Base-by-base conservation (phyloP, 2,329 filamentous ascomycete genomes). In the Aspergillus fischeri region DNA sequence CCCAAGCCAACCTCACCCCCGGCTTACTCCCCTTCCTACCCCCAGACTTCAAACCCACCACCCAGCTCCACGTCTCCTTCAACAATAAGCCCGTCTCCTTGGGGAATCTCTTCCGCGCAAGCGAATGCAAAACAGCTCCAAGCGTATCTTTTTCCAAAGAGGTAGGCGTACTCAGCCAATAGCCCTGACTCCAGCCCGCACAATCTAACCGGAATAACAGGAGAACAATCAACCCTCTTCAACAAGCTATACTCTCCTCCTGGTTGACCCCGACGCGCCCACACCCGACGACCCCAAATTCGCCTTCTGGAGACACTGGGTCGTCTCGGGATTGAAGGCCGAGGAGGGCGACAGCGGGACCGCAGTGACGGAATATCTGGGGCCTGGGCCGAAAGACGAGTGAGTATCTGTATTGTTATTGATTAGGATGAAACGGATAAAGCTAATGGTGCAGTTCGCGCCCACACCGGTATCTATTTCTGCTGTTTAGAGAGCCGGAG, bases 241-340 rank as follows among this genome's bases (percentile, higher is more conserved):
- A 7, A 42, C 41, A 49, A 20, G 27, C 8, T 63, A 63, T 25
- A 63, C 57, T 0, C 57, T 63, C n/a, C 45, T 62, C 24, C 54
- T 63, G 2, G 45, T 58, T 10, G 60, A 63, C 49, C 60, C 61
- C 0, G 60, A 63, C 38, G 59, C 61, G 0, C 61, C 61, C 2
- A 63, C 61, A 1, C 61, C 61, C 0, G 59, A 62, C 21, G 59
- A 63, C 17, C 61, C 59, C 21, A 63, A 62, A 25, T 63, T 58
- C 20, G 60, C 61, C 4, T 63, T 60, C 45, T 63, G 61, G 61
- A 45, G 61, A 41, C 60, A 63, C 41, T 63, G 61, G 61, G 57
- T 63, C 1, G 50, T 62, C 2, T 55, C 55, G 0, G 60, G 60
- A n/a, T 14, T 63, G 3, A 51, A 42, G 11, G 52, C 61, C 0